Conservation (phyloP, 2,329 filamentous ascomycete genomes). For the Exophiala calicioides region DNA sequence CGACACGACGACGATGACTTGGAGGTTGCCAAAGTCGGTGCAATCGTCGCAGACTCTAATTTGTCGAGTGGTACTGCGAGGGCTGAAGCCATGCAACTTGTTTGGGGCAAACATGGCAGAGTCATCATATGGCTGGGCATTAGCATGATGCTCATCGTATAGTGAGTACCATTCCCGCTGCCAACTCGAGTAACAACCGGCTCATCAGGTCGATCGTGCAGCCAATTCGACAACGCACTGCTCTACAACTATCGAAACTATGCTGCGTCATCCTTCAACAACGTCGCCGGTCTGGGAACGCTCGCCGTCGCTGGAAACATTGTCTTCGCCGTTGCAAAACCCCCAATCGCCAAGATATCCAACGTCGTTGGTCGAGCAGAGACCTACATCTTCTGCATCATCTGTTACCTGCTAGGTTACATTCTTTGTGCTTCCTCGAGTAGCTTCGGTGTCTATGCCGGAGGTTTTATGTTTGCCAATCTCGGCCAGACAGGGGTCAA, state of each 20-base stretch:
- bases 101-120: slow-evolving; percentile 16
- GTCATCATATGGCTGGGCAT: slow-evolving; percentile 10
- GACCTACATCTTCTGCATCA: slow-evolving; percentile 33
- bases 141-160: slow-evolving; percentile 13
- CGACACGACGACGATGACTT: slow-evolving; percentile 6
- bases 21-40: slow-evolving; percentile 1
- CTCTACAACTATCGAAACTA: slow-evolving; percentile 45
- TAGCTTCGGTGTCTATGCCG: slow-evolving; percentile 40
- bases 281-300: slow-evolving; percentile 35
- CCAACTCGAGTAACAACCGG: too few species aligned
- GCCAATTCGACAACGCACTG: slow-evolving; percentile 42
- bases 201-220: slow-evolving; percentile 26
- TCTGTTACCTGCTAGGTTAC: slow-evolving; percentile 42
- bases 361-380: slow-evolving; percentile 46
- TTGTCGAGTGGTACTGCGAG: slow-evolving; percentile 20
- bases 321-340: slow-evolving; percentile 43
- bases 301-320: slow-evolving; percentile 40
- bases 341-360: slow-evolving; percentile 46
- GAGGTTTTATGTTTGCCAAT: slow-evolving; percentile 40
- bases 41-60: slow-evolving; percentile 10
- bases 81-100: slow-evolving; percentile 15
- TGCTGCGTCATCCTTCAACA: slow-evolving; percentile 43
- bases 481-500: slow-evolving; percentile 43
- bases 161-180: slow-evolving; percentile 3
- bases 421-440: slow-evolving; percentile 41